Evolutionary conservation across 23 red algal species (phyloP).

Genomic region (Gracilaria caudata): DNA sequence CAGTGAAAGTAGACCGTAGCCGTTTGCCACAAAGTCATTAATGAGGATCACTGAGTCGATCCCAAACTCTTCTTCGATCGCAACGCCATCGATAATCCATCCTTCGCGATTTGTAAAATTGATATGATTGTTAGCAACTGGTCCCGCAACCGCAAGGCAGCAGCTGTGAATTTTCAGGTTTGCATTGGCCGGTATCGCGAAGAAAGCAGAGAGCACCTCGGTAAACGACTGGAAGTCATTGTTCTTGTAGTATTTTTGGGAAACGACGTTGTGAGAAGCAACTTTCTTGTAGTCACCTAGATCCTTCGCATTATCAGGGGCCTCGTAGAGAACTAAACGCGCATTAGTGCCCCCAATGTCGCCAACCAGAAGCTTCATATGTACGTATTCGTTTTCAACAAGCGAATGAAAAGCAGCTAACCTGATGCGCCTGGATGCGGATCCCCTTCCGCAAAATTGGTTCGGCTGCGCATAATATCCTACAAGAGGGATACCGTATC

Average conservation of each 20-base stretch:
- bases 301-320: background rate
- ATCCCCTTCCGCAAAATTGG: too few relatives aligned
- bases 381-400: background rate
- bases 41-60: conserved; percentile 75
- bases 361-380: conserved; percentile 72
- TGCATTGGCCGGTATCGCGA: conserved; percentile 25
- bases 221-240: conserved; percentile 86
- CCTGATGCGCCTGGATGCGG: too few relatives aligned
- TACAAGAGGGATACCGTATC: too few relatives aligned
- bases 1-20: conserved; percentile 88
- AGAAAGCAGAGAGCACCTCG: conserved; percentile 76
- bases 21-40: conserved; percentile 97
- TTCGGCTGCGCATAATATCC: too few relatives aligned
- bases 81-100: conserved; percentile 92
- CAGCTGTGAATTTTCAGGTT: conserved; percentile 41
- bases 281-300: conserved; percentile 32
- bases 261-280: conserved; percentile 52
- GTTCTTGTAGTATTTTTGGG: conserved; percentile 79
- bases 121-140: conserved; percentile 84
- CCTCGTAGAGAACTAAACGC: conserved; percentile 79
- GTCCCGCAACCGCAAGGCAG: conserved; percentile 92
- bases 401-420: too few relatives aligned
- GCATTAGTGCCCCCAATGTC: conserved; percentile 99
- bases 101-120: conserved; percentile 95
- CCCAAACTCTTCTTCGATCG: conserved; percentile 73